Conservation (phyloP, 176 grass and related monocot genomes). For the Canna indica region DNA sequence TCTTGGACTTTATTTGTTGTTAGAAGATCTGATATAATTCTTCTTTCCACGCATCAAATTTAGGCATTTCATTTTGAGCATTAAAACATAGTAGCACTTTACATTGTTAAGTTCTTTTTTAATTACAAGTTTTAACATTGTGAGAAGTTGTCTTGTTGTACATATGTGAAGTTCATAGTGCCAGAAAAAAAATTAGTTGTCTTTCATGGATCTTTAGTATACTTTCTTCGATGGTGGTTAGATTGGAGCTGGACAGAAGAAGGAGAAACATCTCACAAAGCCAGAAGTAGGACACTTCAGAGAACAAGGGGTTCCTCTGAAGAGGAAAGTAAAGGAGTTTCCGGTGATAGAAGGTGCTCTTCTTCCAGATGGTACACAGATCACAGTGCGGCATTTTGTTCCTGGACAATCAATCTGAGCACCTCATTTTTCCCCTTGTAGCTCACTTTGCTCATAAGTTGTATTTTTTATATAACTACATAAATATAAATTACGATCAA, state of each 20-base stretch:
- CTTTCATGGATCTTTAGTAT: background rate
- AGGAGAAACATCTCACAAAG: conserved; percentile 94
- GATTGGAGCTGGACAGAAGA: conserved; percentile 95
- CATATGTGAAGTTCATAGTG: background rate
- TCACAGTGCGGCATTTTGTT: conserved; percentile 87
- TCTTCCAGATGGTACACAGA: conserved; percentile 77
- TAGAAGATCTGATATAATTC: background rate
- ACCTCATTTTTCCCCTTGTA: background rate
- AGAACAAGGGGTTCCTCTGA: conserved; percentile 65
- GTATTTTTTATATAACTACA: background rate
- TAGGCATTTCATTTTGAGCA: too few species aligned
- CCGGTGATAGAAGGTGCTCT: conserved; percentile 88
- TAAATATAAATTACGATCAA: too few species aligned
- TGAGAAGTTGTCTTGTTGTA: too few species aligned
- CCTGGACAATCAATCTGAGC: conserved; percentile 41
- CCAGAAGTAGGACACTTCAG: conserved; percentile 89
- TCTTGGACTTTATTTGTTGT: background rate
- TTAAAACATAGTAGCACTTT: too few species aligned
- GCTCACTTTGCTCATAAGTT: background rate
- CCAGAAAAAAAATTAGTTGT: background rate
- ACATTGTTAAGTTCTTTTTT: too few species aligned
- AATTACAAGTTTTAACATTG: too few species aligned
- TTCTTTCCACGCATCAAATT: too few species aligned
- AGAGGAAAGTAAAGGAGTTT: conserved; percentile 91
- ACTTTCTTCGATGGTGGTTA: conserved; percentile 34